Base-by-base conservation (phyloP, 768 basidiomycete genomes). In the Pluteus cervinus region DNA sequence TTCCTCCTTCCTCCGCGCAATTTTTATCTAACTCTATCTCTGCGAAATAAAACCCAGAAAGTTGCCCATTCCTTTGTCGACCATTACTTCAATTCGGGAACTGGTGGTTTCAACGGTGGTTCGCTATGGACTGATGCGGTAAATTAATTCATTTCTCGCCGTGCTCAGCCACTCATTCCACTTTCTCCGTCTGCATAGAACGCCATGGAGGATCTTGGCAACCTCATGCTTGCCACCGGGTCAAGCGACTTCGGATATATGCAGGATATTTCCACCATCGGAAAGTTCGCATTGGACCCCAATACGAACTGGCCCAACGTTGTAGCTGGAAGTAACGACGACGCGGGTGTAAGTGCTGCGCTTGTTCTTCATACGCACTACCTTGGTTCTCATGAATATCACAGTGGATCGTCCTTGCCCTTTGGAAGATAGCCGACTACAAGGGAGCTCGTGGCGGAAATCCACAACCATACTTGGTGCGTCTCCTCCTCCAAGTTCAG, bases 341-440 rank as follows among this genome's bases (percentile, higher is more conserved):
- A 78, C 43, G 68, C 75, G 10, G 65, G 66, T 43, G 71, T 75
- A 48, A 31, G 58, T 52, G 9, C 8, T 18, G 12, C 24, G 17
- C 14, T 24, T 23, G 10, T 20, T 38, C 24, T 18, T 1, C 16
- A 28, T 28, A 28, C 14, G 14, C 2, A 16, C n/a, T 25, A 21
- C 11, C 22, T 15, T 30, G 17, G 20, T 23, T 11, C 21, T 24
- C 29, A 20, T 20, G 33, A 9, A 29, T 40, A 29, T 16, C 31
- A 1, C 18, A 77, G 74, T 79, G 76, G 75, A 55, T 75, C 25
- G 67, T 76, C 23, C 53, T 76, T n/a, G 63, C 72, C 7, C 51
- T 75, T 7, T 76, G 73, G 75, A 78, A 75, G 54, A 70, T 77
- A 6, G 67, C 60, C 0, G 75, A 79, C 48, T 77, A 75, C 54